Conservation (phyloP, 352 stramenopile genomes). For the Pythium rhizo-oryzae region DNA sequence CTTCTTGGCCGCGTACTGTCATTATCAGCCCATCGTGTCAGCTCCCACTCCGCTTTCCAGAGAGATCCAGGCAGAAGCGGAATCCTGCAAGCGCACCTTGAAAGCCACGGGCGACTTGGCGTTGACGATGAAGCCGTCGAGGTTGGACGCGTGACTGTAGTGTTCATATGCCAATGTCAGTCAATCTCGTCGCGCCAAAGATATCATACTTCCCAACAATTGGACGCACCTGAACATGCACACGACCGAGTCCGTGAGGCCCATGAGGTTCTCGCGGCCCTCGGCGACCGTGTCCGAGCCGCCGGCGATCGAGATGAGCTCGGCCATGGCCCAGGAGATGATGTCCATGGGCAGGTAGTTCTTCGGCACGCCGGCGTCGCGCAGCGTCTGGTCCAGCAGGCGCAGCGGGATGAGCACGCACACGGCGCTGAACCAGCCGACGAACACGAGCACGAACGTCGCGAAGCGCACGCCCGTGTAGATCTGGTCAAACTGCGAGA, state of each 20-base stretch:
- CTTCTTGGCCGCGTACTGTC: constrained; percentile 83
- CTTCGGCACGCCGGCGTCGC: constrained; percentile 61
- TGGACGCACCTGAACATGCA: constrained; percentile 78
- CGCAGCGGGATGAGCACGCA: constrained; percentile 71
- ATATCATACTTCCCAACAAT: not conserved
- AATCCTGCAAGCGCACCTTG: constrained; percentile 53
- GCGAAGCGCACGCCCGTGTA: constrained; percentile 73
- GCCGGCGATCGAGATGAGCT: constrained; percentile 55
- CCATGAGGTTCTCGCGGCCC: constrained; percentile 49
- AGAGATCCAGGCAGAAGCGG: not conserved
- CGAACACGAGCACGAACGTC: constrained; percentile 68
- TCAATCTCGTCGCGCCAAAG: not conserved
- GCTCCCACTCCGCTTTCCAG: too few relatives aligned
- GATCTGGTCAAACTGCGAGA: constrained; percentile 50
- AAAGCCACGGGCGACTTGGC: constrained; percentile 64
- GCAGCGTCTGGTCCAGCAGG: constrained; percentile 53
- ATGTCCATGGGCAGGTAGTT: constrained; percentile 84
- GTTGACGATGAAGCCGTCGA: constrained; percentile 87
- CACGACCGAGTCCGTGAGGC: constrained; percentile 69
- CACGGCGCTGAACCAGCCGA: constrained; percentile 76
- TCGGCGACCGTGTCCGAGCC: constrained; percentile 55
- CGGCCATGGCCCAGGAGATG: constrained; percentile 53
- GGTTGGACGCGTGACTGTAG: constrained; percentile 74
- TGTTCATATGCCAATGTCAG: not conserved
- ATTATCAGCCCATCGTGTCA: not conserved